A percentile compares a stretch with the other conserved stretches of the same genome.
phyloP scores from a whole-genome alignment of 257 asterid species.

The Coffea canephora region DNA sequence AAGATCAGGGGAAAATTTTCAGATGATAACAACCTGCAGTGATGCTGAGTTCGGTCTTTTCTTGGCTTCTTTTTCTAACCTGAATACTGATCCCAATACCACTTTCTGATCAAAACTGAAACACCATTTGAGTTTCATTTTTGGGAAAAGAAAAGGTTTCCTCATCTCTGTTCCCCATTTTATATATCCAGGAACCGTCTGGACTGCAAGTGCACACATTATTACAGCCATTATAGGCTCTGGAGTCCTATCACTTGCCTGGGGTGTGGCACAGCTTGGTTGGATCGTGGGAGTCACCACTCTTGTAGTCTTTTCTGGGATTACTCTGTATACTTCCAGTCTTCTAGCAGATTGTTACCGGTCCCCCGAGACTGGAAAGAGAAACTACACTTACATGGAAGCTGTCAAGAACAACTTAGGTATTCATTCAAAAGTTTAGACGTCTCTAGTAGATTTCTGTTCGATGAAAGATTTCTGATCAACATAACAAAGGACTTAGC shows the following conservation, averaged over 20 bases:
- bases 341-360: slow-evolving; percentile 67
- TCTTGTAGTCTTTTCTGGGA: slow-evolving; percentile 44
- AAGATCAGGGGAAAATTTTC: background rate
- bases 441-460: too few relatives aligned
- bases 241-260: slow-evolving; percentile 71
- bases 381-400: slow-evolving; percentile 69
- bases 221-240: slow-evolving; percentile 72
- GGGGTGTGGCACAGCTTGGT: slow-evolving; percentile 78
- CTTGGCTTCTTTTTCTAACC: background rate
- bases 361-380: slow-evolving; percentile 44
- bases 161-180: background rate
- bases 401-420: slow-evolving; percentile 61
- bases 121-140: background rate
- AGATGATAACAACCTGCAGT: background rate
- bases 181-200: slow-evolving; percentile 37
- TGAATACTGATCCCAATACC: background rate
- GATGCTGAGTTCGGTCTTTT: background rate
- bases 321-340: slow-evolving; percentile 54
- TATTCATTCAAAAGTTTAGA: background rate
- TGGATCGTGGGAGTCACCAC: slow-evolving; percentile 62
- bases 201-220: slow-evolving; percentile 80
- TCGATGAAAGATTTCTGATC: background rate
- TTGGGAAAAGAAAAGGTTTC: background rate
- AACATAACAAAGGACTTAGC: background rate
- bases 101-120: background rate